A percentile compares a stretch with the other conserved stretches of the same genome.
Evolutionary conservation across 768 basidiomycete genomes (phyloP).

Genomic region (Pisolithus microcarpus): DNA sequence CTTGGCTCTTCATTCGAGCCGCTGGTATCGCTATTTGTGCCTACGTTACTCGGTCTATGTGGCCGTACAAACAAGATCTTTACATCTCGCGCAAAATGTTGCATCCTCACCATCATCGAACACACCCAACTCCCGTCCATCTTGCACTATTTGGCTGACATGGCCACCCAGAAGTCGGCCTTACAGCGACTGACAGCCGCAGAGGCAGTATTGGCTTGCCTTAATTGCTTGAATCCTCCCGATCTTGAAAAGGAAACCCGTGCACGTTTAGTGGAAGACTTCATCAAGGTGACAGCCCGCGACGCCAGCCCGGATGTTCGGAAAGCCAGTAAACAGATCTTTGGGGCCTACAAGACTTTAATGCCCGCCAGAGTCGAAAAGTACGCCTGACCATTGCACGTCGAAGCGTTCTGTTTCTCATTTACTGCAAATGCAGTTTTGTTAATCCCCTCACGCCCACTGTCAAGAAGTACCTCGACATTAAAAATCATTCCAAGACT

Average conservation of each 20-base stretch:
- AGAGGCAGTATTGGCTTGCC: conserved; percentile 56
- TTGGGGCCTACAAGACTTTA: conserved; percentile 66
- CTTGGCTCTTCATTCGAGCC: conserved; percentile 61
- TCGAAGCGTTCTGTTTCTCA: background rate
- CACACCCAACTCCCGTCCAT: conserved; percentile 60
- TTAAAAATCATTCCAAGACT: conserved; percentile 18
- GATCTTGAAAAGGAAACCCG: conserved; percentile 66
- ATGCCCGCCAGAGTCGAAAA: conserved; percentile 61
- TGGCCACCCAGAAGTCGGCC: conserved; percentile 59
- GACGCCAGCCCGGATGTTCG: conserved; percentile 75
- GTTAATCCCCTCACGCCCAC: conserved; percentile 66
- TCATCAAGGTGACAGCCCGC: conserved; percentile 58
- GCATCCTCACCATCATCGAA: conserved; percentile 56
- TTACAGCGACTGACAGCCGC: conserved; percentile 55
- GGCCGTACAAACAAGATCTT: conserved; percentile 76
- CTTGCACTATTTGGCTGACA: conserved; percentile 50
- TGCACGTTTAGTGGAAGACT: conserved; percentile 58
- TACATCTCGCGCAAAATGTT: conserved; percentile 53
- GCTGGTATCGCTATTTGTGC: conserved; percentile 59
- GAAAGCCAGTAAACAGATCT: conserved; percentile 60
- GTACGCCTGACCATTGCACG: conserved; percentile 33
- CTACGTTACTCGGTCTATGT: conserved; percentile 59
- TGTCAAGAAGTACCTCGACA: conserved; percentile 68
- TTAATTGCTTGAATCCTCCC: conserved; percentile 74
- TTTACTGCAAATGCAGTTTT: conserved; percentile 43